Evolutionary conservation across 2,329 filamentous ascomycete genomes (phyloP).

Genomic region (Ophiostoma quercus): DNA sequence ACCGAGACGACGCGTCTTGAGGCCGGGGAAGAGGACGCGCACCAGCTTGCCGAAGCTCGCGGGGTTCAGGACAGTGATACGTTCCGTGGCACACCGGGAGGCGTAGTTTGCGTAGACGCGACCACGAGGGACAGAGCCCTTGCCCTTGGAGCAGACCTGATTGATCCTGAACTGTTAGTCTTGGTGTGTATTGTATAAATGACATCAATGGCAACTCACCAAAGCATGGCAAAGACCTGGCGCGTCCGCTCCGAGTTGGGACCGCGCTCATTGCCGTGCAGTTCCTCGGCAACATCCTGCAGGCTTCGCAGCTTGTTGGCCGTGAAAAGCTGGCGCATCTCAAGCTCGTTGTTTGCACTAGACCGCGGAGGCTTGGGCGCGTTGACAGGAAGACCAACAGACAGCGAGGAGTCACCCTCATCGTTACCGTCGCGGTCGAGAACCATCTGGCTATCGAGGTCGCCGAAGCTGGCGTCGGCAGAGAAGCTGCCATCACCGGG

Average conservation of each 20-base stretch:
- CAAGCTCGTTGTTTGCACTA: constrained; percentile 73
- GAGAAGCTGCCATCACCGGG: constrained; percentile 51
- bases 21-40: constrained; percentile 88
- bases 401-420: constrained; percentile 48
- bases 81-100: constrained; percentile 82
- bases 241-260: constrained; percentile 78
- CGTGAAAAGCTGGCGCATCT: constrained; percentile 70
- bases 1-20: constrained; percentile 86
- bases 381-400: constrained; percentile 35
- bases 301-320: constrained; percentile 62
- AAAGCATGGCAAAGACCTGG: constrained; percentile 84
- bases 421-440: constrained; percentile 56
- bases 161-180: constrained; percentile 57
- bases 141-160: constrained; percentile 65
- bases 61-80: constrained; percentile 91
- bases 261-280: constrained; percentile 73
- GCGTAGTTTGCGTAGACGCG: constrained; percentile 95
- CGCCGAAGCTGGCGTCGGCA: constrained; percentile 50
- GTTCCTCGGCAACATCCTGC: constrained; percentile 67
- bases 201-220: constrained; percentile 49
- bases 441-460: constrained; percentile 54
- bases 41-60: constrained; percentile 98
- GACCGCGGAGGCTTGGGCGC: constrained; percentile 57
- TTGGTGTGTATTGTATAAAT: constrained; percentile 18
- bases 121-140: constrained; percentile 83